phyloP scores from a whole-genome alignment of 228 moss, liverwort and hornwort species.

The Sphagnum fallax region DNA sequence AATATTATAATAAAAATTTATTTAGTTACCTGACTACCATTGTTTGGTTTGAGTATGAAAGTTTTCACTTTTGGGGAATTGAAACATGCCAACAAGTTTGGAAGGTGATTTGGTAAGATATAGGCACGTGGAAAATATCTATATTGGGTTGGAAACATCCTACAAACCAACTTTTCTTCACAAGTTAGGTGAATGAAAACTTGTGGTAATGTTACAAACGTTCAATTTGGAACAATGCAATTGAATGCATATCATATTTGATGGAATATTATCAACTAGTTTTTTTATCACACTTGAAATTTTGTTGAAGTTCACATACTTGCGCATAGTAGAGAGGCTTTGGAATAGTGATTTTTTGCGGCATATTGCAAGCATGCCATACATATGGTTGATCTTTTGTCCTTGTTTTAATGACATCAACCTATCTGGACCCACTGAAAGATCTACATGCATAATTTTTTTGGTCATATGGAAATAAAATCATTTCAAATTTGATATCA shows the following conservation, averaged over 20 bases:
- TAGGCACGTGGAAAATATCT: slow-evolving; percentile 52
- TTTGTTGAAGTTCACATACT: slow-evolving; percentile 17
- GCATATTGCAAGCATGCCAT: slow-evolving; percentile 61
- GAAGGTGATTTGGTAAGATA: slow-evolving; percentile 50
- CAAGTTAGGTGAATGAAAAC: neutral
- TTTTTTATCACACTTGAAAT: too few relatives aligned
- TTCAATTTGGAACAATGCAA: too few relatives aligned
- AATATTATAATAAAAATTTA: too few relatives aligned
- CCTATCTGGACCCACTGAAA: slow-evolving; percentile 54
- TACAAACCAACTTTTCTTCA: neutral
- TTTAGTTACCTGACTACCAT: slow-evolving; percentile 43
- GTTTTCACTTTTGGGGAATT: slow-evolving; percentile 36
- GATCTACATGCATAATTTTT: slow-evolving; percentile 18
- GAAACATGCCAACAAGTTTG: slow-evolving; percentile 42
- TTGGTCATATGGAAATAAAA: neutral
- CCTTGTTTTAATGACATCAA: slow-evolving; percentile 46
- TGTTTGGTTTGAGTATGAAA: slow-evolving; percentile 56
- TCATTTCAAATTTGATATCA: neutral
- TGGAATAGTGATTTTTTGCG: slow-evolving; percentile 51
- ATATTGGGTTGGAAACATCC: slow-evolving; percentile 62
- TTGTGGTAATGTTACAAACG: too few relatives aligned
- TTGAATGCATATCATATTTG: too few relatives aligned
- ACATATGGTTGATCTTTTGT: slow-evolving; percentile 59
- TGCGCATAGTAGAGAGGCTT: slow-evolving; percentile 51
- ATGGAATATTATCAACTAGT: too few relatives aligned